Evolutionary conservation across 129 eudicot genomes (phyloP), one percentile per base, ranked within the genome.

Genomic region (Flaveria sonorensis): DNA sequence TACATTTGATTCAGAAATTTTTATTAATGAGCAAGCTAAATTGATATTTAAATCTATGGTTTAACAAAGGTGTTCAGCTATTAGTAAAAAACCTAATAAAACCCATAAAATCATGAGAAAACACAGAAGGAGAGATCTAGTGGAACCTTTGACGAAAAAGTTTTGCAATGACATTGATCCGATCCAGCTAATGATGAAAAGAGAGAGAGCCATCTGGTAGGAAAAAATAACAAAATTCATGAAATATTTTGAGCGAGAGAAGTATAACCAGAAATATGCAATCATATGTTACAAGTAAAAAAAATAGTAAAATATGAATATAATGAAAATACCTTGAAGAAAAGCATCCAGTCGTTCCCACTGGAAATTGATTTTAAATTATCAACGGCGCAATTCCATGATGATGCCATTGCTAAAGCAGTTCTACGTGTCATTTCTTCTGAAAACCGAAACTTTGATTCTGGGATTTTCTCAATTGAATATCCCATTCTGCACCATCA

Each of bases 401-500:
- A 70, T 21, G 92, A 84, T 43, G 81, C 85, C 67, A 81, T 67
- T 60, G 85, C 85, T 70, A 73, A 80, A 72, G 96, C 96, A 83
- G 86, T 78, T 72, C 76, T 80, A 12, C 79, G 89, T 16, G 89
- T 85, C 73, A 72, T 74, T 55, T 88, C 95, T 87, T 89, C 92
- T 30, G 97, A 82, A 52, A 74, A 74, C 70, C 77, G 70, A 83
- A 92, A 89, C 65, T 82, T 89, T 45, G 96, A 89, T 74, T 87
- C 96, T 0, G 90, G 92, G 73, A 92, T 76, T 70, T 87, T 88
- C 73, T 86, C 93, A 20, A 91, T 68, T 68, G 85, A 67, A 84
- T 85, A 89, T 53, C 96, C 97, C 63, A 85, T 71, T 75, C 97
- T 92, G 89, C 77, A 66, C 42, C 73, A 80, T 20, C 21, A 79